Evolutionary conservation across 2,329 filamentous ascomycete species (phyloP), one percentile per base, ranked within the genome.

Genomic region (Hortaea sp.): DNA sequence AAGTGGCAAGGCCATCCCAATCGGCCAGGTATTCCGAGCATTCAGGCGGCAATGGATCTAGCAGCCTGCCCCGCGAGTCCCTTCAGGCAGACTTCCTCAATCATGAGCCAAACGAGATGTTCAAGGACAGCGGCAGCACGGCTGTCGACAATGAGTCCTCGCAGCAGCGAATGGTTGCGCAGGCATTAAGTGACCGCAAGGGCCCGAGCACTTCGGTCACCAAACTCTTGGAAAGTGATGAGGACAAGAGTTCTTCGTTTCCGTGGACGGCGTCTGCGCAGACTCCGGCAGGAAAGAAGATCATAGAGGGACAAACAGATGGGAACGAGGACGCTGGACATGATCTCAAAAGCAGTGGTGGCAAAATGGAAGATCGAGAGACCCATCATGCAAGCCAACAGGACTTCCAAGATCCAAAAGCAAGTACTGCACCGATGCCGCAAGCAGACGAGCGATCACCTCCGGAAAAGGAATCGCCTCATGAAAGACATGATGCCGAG

Each of bases 51-150:
- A 49, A 44, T 11, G 45, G 51, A 1, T 51, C 54, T 3, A 62
- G 56, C 53, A 49, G 51, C 5, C 49, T 66, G 6, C 58, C 63
- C 34, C 34, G 12, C 9, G 63, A 58, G 4, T 64, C 62, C 9
- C 54, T 69, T 31, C 53, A 55, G 28, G 53, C 63, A 3, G 55
- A 65, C 31, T 70, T 68, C 43, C 59, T 53, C 12, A 43, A 60
- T 10, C 68, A 70, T 48, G 63, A 71, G 29, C 67, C 68, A 1
- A 56, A 56, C 35, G 54, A 57, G 32, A 59, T 69, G 59, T 71
- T 70, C 47, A 59, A 57, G 41, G 64, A 67, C 29, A 58, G 59
- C 35, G 69, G 67, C 10, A 70, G 64, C 48, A 72, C 69, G 0
- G 53, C 69, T 10, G 64, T 64, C 4, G 66, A 69, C 48, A 67